Conservation (phyloP, 75 land plant genomes). For the Adiantum capillusveneris region DNA sequence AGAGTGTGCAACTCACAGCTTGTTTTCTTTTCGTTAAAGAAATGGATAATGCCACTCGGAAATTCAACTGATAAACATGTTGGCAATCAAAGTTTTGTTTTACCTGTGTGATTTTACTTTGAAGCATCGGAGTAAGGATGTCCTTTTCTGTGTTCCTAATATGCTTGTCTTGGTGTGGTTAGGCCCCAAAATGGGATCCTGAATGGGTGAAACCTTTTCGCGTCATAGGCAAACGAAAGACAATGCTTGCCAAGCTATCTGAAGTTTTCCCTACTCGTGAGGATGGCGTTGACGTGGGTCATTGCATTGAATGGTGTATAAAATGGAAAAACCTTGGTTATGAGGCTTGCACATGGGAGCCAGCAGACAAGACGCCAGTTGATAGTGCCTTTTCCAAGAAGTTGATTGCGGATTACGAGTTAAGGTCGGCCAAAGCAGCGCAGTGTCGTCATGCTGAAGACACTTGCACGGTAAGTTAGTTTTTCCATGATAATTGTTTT, state of each 20-base stretch:
- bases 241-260: conserved; percentile 14
- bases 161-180: too few relatives aligned
- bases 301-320: conserved; percentile 60
- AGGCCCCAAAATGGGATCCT: conserved; percentile 35
- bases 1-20: too few relatives aligned
- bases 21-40: too few relatives aligned
- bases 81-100: too few relatives aligned
- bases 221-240: conserved; percentile 39
- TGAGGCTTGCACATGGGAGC: conserved; percentile 73
- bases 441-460: too few relatives aligned
- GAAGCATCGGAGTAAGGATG: too few relatives aligned
- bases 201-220: conserved; percentile 74
- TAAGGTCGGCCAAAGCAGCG: conserved; percentile 19
- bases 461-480: too few relatives aligned
- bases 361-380: conserved; percentile 37
- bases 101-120: too few relatives aligned
- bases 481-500: too few relatives aligned
- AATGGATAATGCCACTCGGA: too few relatives aligned
- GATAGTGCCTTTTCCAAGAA: conserved; percentile 20
- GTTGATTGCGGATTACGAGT: conserved; percentile 44
- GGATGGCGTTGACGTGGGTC: background rate
- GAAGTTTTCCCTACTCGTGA: background rate
- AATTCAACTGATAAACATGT: too few relatives aligned
- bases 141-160: too few relatives aligned
- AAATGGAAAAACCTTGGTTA: conserved; percentile 77